Evolutionary conservation across 1,139 yeast species (phyloP).

Genomic region (Hansenula lynferdii): DNA sequence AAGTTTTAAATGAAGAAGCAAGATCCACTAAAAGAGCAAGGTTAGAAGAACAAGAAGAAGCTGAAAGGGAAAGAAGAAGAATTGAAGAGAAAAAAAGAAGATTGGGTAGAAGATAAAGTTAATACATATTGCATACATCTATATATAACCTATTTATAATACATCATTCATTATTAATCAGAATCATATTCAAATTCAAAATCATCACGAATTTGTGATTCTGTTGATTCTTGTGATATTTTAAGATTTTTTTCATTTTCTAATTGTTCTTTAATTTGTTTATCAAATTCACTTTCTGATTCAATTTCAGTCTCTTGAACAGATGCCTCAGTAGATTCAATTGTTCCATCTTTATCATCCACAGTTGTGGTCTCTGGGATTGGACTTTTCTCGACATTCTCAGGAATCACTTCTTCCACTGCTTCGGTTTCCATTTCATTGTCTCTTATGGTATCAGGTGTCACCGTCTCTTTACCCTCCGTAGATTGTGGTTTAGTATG

Average conservation of each 20-base stretch:
- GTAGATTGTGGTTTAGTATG: too few relatives aligned
- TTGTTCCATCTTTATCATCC: too few relatives aligned
- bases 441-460: too few relatives aligned
- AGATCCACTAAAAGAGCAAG: constrained; percentile 57
- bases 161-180: constrained; percentile 24
- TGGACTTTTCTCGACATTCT: too few relatives aligned
- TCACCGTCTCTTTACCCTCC: too few relatives aligned
- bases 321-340: background rate
- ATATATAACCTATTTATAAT: too few relatives aligned
- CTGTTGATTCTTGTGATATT: background rate
- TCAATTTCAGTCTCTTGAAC: background rate
- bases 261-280: constrained; percentile 11
- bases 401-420: too few relatives aligned
- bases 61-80: constrained; percentile 48
- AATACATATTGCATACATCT: too few relatives aligned
- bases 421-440: background rate
- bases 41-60: constrained; percentile 62
- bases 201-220: constrained; percentile 8
- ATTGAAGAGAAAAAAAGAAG: constrained; percentile 38
- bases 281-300: constrained; percentile 9
- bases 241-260: constrained; percentile 5
- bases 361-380: too few relatives aligned
- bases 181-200: constrained; percentile 35
- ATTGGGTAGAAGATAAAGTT: too few relatives aligned
- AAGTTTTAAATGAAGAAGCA: constrained; percentile 76